Conservation (phyloP, 176 grass and related monocot species). For the Zoysia japonica region DNA sequence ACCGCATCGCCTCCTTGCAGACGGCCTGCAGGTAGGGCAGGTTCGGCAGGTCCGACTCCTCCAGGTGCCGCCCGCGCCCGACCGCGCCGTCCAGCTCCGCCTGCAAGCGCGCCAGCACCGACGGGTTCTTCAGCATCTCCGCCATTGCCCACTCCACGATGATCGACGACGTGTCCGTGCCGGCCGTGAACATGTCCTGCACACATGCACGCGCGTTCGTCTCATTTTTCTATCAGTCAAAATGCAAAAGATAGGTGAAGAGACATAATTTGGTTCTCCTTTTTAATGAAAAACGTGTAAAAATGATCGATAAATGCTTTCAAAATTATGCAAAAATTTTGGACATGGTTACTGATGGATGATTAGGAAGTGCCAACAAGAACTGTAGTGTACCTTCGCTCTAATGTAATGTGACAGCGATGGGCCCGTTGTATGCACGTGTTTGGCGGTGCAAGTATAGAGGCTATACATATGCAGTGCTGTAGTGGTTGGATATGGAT, state of each 20-base stretch:
- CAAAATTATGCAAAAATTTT: too few relatives aligned
- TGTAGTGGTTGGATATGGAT: too few relatives aligned
- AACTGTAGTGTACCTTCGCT: too few relatives aligned
- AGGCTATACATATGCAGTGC: too few relatives aligned
- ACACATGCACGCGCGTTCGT: not conserved
- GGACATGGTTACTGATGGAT: too few relatives aligned
- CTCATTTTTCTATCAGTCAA: not conserved
- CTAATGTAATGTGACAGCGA: too few relatives aligned
- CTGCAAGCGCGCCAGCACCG: slow-evolving; percentile 48
- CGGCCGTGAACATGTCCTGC: slow-evolving; percentile 91
- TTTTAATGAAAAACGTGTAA: not conserved
- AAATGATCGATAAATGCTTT: not conserved
- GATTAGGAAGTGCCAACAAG: too few relatives aligned
- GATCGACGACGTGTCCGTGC: slow-evolving; percentile 86
- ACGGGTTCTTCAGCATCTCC: slow-evolving; percentile 67
- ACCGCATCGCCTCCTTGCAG: slow-evolving; percentile 71
- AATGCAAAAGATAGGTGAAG: not conserved
- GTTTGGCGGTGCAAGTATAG: too few relatives aligned
- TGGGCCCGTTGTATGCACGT: too few relatives aligned
- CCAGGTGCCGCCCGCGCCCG: slow-evolving; percentile 46
- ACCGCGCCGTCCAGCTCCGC: slow-evolving; percentile 66
- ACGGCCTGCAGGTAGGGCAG: slow-evolving; percentile 80
- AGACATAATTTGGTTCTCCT: not conserved
- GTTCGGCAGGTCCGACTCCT: slow-evolving; percentile 60
- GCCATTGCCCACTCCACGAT: slow-evolving; percentile 85